Conservation (phyloP, 495 filamentous ascomycete genomes). For the Chaetomidium leptoderma region DNA sequence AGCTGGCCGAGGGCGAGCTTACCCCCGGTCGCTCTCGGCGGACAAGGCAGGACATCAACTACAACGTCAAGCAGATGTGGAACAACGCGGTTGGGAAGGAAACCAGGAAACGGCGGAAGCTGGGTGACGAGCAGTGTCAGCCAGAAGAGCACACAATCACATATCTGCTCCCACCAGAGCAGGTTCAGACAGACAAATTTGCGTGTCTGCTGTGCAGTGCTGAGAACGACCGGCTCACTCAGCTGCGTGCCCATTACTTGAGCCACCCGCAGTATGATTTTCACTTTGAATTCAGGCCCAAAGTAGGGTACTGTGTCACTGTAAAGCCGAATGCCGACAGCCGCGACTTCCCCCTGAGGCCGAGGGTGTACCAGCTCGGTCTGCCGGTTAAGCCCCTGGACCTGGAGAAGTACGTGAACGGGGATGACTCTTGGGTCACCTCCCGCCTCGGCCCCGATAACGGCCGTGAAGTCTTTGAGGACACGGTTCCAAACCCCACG, state of each 20-base stretch:
- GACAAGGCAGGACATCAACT: slow-evolving; percentile 43
- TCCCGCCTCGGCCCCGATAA: slow-evolving; percentile 39
- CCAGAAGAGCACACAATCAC: slow-evolving; percentile 37
- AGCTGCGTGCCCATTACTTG: slow-evolving; percentile 44
- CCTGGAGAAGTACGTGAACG: slow-evolving; percentile 38
- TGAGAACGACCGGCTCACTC: slow-evolving; percentile 37
- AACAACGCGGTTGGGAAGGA: slow-evolving; percentile 46
- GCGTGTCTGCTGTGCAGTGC: slow-evolving; percentile 46
- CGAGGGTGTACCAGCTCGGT: slow-evolving; percentile 36
- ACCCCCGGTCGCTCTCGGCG: slow-evolving; percentile 41
- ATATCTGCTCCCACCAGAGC: slow-evolving; percentile 43
- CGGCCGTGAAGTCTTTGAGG: slow-evolving; percentile 21
- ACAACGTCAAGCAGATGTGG: slow-evolving; percentile 50
- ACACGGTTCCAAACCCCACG: neutral
- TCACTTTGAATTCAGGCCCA: slow-evolving; percentile 32
- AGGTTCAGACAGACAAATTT: slow-evolving; percentile 39
- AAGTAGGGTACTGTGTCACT: slow-evolving; percentile 20
- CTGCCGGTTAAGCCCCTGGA: slow-evolving; percentile 36
- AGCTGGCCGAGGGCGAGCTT: slow-evolving; percentile 28
- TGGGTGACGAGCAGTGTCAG: slow-evolving; percentile 29
- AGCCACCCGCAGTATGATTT: slow-evolving; percentile 46
- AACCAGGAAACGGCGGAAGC: slow-evolving; percentile 38
- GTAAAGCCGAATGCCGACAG: slow-evolving; percentile 20
- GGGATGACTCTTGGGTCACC: slow-evolving; percentile 41
- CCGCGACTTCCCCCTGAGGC: slow-evolving; percentile 18